Percentiles rank a stretch among this genome's conserved stretches.
Evolutionary conservation across 1,139 yeast species (phyloP).

Genomic region (Protomyces inouyei): DNA sequence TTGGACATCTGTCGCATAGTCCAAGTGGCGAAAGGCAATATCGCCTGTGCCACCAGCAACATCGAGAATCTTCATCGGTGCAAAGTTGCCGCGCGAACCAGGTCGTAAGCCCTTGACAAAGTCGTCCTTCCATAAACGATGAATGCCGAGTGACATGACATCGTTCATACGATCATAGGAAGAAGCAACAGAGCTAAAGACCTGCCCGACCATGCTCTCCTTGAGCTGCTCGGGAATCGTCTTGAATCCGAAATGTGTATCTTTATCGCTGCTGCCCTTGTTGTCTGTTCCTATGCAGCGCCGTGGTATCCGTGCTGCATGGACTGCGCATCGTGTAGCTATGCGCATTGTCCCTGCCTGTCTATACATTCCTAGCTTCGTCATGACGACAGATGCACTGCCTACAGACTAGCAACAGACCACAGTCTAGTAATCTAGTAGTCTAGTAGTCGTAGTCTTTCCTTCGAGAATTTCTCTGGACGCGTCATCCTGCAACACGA

Average conservation of each 20-base stretch:
- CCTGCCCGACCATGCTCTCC: conserved; percentile 81
- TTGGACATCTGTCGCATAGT: conserved; percentile 76
- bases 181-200: conserved; percentile 89
- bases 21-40: conserved; percentile 89
- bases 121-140: conserved; percentile 90
- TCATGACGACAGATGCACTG: background rate
- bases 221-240: conserved; percentile 77
- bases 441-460: background rate
- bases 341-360: too few relatives aligned
- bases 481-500: background rate
- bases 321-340: background rate
- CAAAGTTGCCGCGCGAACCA: conserved; percentile 49
- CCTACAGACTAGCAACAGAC: background rate
- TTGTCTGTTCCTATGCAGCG: background rate
- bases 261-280: conserved; percentile 36
- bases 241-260: conserved; percentile 91
- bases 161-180: conserved; percentile 96
- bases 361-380: too few relatives aligned
- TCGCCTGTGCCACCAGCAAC: conserved; percentile 99
- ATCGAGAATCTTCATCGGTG: conserved; percentile 75
- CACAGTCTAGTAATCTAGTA: too few relatives aligned
- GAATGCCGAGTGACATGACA: conserved; percentile 94
- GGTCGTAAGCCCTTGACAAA: conserved; percentile 85
- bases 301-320: background rate
- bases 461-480: background rate